Evolutionary conservation across 176 grass and related monocot genomes (phyloP), one percentile per base, ranked within the genome.

Genomic region (Ananas comosus): DNA sequence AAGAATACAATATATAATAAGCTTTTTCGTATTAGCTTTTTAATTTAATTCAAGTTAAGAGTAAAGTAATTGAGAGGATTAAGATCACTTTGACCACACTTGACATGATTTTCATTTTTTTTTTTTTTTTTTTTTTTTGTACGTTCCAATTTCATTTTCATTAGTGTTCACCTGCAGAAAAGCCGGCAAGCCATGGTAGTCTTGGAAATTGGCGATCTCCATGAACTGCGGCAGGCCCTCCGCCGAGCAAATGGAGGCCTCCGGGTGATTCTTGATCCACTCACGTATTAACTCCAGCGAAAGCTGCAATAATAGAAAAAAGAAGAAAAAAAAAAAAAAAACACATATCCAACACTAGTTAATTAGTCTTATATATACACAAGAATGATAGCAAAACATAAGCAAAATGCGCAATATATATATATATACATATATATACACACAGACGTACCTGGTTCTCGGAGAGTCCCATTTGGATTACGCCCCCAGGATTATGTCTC

Each of bases 391-490:
- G 5, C 29, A 33, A 33, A 33, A 33, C 29, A 33, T 4, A 33
- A 33, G 29, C 3, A 33, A 33, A 33, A 33, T 33, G 29, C 3
- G 0, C 29, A 33, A 3, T 33, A 33, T 5, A 33, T 33, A 33
- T 33, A 33, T 33, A 33, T 33, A 33, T 33, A 33, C 0, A 33
- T 14, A 24, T 21, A 4, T 33, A 33, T 4, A 48, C 1, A 47
- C 4, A 1, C 24, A 9, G 1, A 24, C 18, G 12, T 51, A 96
- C 92, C 59, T 81, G 79, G 77, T 96, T 89, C 78, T 96, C 92
- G 14, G 88, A 88, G 13, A 96, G 89, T 16, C 93, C 93, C 93
- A 97, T 92, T 75, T 97, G 93, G 67, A 97, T 97, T 74, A 97
- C 84, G 0, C 93, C 93, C 0, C 13, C 65, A 3, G 22, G 79